Conservation (phyloP, 2,329 filamentous ascomycete species). For the Exophiala mesophila region DNA sequence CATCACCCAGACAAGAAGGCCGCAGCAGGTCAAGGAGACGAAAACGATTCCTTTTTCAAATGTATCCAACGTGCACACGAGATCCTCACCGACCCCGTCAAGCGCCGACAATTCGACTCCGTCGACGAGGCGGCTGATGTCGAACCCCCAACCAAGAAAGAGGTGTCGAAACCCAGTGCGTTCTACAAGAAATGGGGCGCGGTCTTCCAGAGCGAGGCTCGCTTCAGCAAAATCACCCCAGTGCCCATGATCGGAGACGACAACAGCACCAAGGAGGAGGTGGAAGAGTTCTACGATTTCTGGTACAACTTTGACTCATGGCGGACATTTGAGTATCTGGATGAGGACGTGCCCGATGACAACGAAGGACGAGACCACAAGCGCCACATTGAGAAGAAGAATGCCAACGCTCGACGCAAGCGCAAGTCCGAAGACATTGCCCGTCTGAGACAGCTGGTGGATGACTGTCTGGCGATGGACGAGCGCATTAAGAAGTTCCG, state of each 20-base stretch:
- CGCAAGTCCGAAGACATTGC: constrained; percentile 97
- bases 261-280: constrained; percentile 78
- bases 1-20: constrained; percentile 99
- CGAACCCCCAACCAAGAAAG: constrained; percentile 88
- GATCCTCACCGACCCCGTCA: constrained; percentile 83
- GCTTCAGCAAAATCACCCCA: constrained; percentile 87
- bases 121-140: constrained; percentile 92
- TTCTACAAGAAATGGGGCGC: constrained; percentile 93
- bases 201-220: constrained; percentile 85
- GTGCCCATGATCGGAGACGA: constrained; percentile 83
- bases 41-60: constrained; percentile 97
- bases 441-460: constrained; percentile 82
- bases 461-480: constrained; percentile 76
- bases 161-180: constrained; percentile 69
- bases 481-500: constrained; percentile 98
- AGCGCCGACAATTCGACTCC: constrained; percentile 92
- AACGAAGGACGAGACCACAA: constrained; percentile 99
- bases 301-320: constrained; percentile 99
- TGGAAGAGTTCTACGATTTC: constrained; percentile 98
- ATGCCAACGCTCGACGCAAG: constrained; percentile 95
- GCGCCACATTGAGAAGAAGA: constrained; percentile 97
- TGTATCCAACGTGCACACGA: constrained; percentile 99
- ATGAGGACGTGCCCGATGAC: constrained; percentile 98
- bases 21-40: constrained; percentile 76
- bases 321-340: constrained; percentile 95